Percentiles rank a stretch among this genome's conserved stretches.
Conservation (phyloP, 257 asterid genomes). For the Solanum chmielewskii region DNA sequence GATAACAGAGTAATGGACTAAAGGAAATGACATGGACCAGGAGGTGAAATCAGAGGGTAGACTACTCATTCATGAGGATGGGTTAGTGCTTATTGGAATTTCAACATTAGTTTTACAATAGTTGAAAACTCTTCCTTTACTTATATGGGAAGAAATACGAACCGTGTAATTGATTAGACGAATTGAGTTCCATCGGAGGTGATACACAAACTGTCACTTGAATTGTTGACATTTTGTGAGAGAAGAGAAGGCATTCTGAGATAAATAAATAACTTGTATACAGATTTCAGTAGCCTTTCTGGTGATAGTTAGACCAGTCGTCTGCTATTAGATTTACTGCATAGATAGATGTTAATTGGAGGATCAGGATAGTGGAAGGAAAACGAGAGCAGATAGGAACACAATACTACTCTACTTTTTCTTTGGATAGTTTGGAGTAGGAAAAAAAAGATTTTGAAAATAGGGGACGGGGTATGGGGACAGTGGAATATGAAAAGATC, state of each 20-base stretch:
- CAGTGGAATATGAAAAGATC: not conserved
- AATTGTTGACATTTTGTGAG: not conserved
- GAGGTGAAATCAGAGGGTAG: not conserved
- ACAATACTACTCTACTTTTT: not conserved
- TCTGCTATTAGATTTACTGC: not conserved
- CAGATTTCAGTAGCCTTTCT: not conserved
- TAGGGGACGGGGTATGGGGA: not conserved
- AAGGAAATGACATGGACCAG: not conserved
- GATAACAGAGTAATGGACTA: not conserved
- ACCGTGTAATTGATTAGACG: not conserved
- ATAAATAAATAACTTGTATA: not conserved
- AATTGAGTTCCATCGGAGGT: not conserved
- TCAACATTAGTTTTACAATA: not conserved
- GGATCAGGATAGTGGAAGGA: not conserved
- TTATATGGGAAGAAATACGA: not conserved
- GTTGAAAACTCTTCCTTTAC: not conserved
- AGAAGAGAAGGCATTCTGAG: not conserved
- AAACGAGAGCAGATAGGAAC: not conserved
- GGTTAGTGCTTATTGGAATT: not conserved
- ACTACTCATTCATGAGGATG: not conserved
- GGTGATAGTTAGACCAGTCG: not conserved
- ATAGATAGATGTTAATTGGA: not conserved
- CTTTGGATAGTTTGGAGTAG: not conserved
- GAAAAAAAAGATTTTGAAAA: not conserved
- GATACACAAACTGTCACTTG: not conserved